Evolutionary conservation across 1,139 yeast species (phyloP).

Genomic region (Casaregolazyma lundiana): DNA sequence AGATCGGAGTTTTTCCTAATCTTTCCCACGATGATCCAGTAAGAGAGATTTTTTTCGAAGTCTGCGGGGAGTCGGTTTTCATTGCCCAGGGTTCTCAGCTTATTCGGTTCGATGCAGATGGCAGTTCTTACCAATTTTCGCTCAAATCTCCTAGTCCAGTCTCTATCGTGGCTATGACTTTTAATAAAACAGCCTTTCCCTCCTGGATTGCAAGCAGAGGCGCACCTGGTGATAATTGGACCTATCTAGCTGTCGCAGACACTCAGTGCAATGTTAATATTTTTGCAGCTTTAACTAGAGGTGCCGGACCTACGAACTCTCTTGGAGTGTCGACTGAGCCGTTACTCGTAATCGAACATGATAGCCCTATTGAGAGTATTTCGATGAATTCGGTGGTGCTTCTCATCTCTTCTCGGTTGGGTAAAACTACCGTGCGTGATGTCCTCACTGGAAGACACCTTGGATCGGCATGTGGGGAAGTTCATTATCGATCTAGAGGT

Average conservation of each 20-base stretch:
- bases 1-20: not conserved
- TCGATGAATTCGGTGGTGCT: slow-evolving; percentile 43
- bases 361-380: slow-evolving; percentile 29
- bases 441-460: slow-evolving; percentile 48
- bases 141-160: slow-evolving; percentile 2
- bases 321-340: slow-evolving; percentile 30
- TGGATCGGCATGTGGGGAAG: slow-evolving; percentile 10
- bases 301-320: slow-evolving; percentile 30
- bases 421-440: slow-evolving; percentile 59
- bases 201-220: slow-evolving; percentile 27
- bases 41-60: slow-evolving; percentile 12
- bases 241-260: slow-evolving; percentile 44
- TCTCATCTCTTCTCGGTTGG: slow-evolving; percentile 60
- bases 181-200: slow-evolving; percentile 23
- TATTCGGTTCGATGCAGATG: slow-evolving; percentile 7
- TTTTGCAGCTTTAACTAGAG: slow-evolving; percentile 35
- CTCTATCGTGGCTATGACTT: slow-evolving; percentile 20
- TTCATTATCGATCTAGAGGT: slow-evolving; percentile 7
- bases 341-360: slow-evolving; percentile 25
- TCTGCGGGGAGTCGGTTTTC: slow-evolving; percentile 10
- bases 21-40: slow-evolving; percentile 1
- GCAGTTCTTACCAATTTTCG: not conserved
- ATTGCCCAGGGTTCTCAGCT: slow-evolving; percentile 7
- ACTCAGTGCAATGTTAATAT: slow-evolving; percentile 34
- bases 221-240: slow-evolving; percentile 54